Conservation (phyloP, 2,329 filamentous ascomycete genomes). For the Epicoccum sorghinum region DNA sequence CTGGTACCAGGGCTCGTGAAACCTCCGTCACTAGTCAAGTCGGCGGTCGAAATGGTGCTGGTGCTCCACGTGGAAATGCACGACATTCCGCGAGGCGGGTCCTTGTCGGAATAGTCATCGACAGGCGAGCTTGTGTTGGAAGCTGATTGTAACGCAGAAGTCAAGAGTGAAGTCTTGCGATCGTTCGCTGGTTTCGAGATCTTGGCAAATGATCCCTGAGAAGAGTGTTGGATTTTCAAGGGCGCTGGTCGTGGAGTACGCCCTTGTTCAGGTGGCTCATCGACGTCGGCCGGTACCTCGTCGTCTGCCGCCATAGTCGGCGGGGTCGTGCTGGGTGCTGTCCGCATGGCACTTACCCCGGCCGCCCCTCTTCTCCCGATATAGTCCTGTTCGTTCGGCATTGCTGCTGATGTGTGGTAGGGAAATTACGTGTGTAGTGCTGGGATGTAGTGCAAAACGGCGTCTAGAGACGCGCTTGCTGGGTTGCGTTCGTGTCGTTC, state of each 20-base stretch:
- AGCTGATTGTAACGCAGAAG: constrained; percentile 72
- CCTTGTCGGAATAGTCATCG: constrained; percentile 50
- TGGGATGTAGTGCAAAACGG: neutral
- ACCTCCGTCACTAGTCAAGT: constrained; percentile 93
- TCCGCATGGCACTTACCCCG: constrained; percentile 31
- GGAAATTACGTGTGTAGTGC: constrained; percentile 1
- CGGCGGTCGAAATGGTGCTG: constrained; percentile 81
- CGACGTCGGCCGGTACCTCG: constrained; percentile 75
- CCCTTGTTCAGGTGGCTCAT: constrained; percentile 83
- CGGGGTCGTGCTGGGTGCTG: constrained; percentile 36
- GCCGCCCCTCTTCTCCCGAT: constrained; percentile 27
- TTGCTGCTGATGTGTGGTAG: constrained; percentile 18
- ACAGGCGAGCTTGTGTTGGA: constrained; percentile 48
- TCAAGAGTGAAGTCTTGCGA: constrained; percentile 81
- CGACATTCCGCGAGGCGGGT: constrained; percentile 51
- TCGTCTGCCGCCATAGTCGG: constrained; percentile 53
- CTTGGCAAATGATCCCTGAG: constrained; percentile 54
- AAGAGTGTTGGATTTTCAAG: constrained; percentile 47
- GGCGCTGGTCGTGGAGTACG: constrained; percentile 54
- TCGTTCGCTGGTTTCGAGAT: constrained; percentile 53
- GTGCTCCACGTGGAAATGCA: constrained; percentile 77
- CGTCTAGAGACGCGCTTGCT: neutral
- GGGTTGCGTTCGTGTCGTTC: constrained; percentile 3
- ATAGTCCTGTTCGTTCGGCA: constrained; percentile 45
- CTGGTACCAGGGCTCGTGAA: constrained; percentile 83